phyloP scores from a whole-genome alignment of 2,329 filamentous ascomycete genomes.

The Exophiala spinifera region DNA sequence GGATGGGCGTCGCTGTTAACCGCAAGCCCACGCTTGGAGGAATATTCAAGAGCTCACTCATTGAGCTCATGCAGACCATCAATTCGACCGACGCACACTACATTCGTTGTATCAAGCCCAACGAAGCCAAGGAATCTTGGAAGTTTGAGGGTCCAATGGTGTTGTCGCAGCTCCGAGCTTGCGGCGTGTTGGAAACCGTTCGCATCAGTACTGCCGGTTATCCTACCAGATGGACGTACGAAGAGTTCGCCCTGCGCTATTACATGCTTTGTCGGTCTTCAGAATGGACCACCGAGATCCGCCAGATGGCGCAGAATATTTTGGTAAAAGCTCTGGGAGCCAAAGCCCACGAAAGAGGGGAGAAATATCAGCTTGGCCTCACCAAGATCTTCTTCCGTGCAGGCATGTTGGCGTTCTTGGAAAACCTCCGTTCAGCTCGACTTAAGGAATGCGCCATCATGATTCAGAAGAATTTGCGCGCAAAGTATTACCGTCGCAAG shows the following conservation, averaged over 20 bases:
- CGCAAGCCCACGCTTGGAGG: slow-evolving; percentile 95
- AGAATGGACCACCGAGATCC: slow-evolving; percentile 90
- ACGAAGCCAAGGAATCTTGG: slow-evolving; percentile 95
- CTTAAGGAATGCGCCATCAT: slow-evolving; percentile 92
- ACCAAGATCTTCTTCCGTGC: slow-evolving; percentile 99
- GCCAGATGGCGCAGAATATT: slow-evolving; percentile 90
- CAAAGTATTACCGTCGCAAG: slow-evolving; percentile 89
- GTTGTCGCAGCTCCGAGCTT: slow-evolving; percentile 91
- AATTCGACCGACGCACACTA: slow-evolving; percentile 98
- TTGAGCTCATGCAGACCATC: slow-evolving; percentile 97
- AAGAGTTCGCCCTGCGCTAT: slow-evolving; percentile 95
- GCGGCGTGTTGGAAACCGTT: slow-evolving; percentile 97
- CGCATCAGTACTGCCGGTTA: slow-evolving; percentile 97
- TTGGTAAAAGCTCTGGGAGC: slow-evolving; percentile 82
- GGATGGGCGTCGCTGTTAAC: slow-evolving; percentile 87
- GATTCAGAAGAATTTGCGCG: slow-evolving; percentile 97
- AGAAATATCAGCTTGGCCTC: slow-evolving; percentile 96
- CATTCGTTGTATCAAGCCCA: slow-evolving; percentile 98
- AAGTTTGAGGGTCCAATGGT: slow-evolving; percentile 99
- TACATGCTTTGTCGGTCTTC: slow-evolving; percentile 94
- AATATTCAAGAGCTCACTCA: slow-evolving; percentile 97
- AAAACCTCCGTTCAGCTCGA: slow-evolving; percentile 85
- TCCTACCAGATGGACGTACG: slow-evolving; percentile 96
- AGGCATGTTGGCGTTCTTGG: slow-evolving; percentile 96
- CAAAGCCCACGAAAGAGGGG: slow-evolving; percentile 67